phyloP scores from a whole-genome alignment of 2,329 filamentous ascomycete genomes.

The Fusarium brevicatenulatum region DNA sequence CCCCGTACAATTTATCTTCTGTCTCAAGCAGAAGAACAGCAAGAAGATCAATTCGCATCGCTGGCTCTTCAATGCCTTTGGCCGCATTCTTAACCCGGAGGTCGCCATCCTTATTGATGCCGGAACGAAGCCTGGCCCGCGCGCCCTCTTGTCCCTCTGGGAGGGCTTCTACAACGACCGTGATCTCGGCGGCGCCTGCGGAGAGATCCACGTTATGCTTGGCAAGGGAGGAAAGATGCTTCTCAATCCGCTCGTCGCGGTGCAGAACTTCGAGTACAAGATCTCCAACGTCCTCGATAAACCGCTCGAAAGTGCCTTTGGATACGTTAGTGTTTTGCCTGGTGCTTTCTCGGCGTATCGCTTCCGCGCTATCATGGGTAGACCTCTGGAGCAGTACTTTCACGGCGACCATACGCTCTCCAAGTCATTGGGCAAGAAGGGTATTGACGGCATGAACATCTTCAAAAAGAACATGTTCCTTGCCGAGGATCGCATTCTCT shows the following conservation, averaged over 20 bases:
- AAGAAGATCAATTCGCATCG: conserved; percentile 45
- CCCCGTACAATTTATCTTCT: conserved; percentile 42
- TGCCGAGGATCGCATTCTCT: conserved; percentile 41
- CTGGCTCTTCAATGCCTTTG: conserved; percentile 42
- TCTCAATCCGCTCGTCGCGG: conserved; percentile 41
- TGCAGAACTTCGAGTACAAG: conserved; percentile 43
- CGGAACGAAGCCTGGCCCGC: conserved; percentile 40
- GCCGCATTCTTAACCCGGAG: conserved; percentile 41
- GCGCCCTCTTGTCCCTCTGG: conserved; percentile 38
- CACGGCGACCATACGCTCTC: conserved; percentile 42
- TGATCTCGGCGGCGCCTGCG: conserved; percentile 39
- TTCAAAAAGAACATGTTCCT: conserved; percentile 45
- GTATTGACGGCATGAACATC: conserved; percentile 43
- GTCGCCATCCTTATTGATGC: conserved; percentile 42
- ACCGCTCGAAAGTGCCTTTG: conserved; percentile 39
- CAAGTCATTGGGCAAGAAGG: conserved; percentile 40
- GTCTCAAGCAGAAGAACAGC: conserved; percentile 43
- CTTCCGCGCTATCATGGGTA: conserved; percentile 41
- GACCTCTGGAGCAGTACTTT: conserved; percentile 41
- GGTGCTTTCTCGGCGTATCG: conserved; percentile 41
- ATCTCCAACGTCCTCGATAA: conserved; percentile 43
- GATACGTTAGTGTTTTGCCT: conserved; percentile 40
- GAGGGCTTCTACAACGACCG: conserved; percentile 42
- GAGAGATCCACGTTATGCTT: conserved; percentile 43
- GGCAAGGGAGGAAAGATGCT: conserved; percentile 38